These are phyloP conservation scores for Cochlearia excelsa DNA, from an alignment of 345 rosid species.

Conservation along the genomic window DNA sequence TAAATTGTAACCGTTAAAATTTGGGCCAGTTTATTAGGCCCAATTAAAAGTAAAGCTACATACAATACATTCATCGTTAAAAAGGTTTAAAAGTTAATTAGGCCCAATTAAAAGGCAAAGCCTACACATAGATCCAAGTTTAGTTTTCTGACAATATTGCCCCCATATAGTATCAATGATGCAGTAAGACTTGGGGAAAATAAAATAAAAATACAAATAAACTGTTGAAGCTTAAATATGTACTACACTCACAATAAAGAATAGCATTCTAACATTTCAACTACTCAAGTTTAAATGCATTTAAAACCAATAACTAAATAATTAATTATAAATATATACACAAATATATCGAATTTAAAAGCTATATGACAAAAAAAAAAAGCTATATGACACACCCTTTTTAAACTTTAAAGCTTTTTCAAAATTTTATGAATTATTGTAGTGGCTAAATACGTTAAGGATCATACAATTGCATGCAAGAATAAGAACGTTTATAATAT, in stretches of 20 bases:
- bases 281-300: slow-evolving; percentile 35
- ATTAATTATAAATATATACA: slow-evolving; percentile 8
- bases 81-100: no score
- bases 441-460: no score
- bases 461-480: slow-evolving; percentile 30
- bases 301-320: slow-evolving; percentile 23
- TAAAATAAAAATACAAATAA: slow-evolving; percentile 6
- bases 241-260: slow-evolving; percentile 34
- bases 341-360: slow-evolving; percentile 10
- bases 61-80: no score
- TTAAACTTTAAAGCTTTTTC: no score
- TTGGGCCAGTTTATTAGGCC: no score
- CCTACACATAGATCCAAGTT: neutral
- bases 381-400: no score
- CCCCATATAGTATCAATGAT: slow-evolving; percentile 29
- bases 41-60: no score
- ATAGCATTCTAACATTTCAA: slow-evolving; percentile 33
- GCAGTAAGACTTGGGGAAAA: slow-evolving; percentile 23
- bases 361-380: no score
- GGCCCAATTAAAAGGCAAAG: no score
- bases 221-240: slow-evolving; percentile 25
- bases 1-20: no score
- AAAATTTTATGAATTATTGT: no score
- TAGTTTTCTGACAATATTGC: slow-evolving; percentile 26
- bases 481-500: slow-evolving; percentile 22